These are phyloP conservation scores for Gyrodon lividus DNA, from an alignment of 768 basidiomycete genomes.

Conservation along the genomic window DNA sequence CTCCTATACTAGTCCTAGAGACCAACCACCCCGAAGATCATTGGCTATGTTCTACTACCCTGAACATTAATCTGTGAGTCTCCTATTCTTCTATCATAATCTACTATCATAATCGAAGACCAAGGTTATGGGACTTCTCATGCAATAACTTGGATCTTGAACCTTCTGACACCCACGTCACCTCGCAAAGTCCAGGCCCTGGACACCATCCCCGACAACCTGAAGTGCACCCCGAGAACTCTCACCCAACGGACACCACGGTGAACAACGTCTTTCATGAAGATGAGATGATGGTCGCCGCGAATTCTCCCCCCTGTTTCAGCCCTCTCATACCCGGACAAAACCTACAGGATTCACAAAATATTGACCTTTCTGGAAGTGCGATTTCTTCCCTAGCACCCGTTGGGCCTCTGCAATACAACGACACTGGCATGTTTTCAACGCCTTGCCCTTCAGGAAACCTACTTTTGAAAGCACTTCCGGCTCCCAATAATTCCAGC, in stretches of 20 bases:
- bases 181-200: not conserved
- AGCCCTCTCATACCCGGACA: conserved; percentile 7
- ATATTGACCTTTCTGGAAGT: not conserved
- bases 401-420: not conserved
- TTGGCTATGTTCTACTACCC: conserved; percentile 21
- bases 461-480: not conserved
- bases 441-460: not conserved
- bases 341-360: conserved; percentile 3
- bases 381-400: not conserved
- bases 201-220: not conserved
- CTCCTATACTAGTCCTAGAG: conserved; percentile 25
- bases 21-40: conserved; percentile 1
- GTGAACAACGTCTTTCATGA: not conserved
- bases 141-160: conserved; percentile 23
- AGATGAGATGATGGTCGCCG: conserved; percentile 8
- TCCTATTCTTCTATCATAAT: not conserved
- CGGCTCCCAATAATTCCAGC: not conserved
- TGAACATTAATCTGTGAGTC: conserved; percentile 23
- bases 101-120: not conserved
- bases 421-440: not conserved
- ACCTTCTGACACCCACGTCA: not conserved
- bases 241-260: not conserved
- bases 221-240: not conserved
- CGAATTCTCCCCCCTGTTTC: conserved; percentile 4
- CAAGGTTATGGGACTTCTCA: conserved; percentile 26